Evolutionary conservation across 2,329 filamentous ascomycete species (phyloP).

Genomic region (Rhexocercosporidium sp.): DNA sequence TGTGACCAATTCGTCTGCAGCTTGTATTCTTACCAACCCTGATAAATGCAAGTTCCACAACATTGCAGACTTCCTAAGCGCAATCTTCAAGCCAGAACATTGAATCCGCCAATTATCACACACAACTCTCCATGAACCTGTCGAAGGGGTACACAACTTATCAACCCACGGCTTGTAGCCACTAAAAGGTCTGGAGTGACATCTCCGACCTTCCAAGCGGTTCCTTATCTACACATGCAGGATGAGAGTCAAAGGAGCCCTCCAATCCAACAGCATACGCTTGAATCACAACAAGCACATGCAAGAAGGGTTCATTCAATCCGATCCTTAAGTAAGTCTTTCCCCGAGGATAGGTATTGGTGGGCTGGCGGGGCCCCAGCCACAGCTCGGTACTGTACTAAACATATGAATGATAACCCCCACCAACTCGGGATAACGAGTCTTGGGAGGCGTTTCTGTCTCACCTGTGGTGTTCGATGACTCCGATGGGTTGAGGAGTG

Average conservation of each 20-base stretch:
- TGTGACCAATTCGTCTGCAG: too few species aligned
- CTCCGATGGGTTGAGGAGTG: too few species aligned
- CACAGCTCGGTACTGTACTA: background rate
- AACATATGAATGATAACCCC: background rate
- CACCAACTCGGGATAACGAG: background rate
- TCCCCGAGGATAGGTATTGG: background rate
- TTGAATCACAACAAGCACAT: background rate
- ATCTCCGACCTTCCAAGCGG: background rate
- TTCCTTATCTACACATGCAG: background rate
- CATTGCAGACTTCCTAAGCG: too few species aligned
- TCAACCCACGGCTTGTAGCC: background rate
- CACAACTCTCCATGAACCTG: too few species aligned
- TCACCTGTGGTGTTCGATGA: background rate
- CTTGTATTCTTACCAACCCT: too few species aligned
- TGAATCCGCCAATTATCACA: too few species aligned
- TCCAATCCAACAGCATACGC: background rate
- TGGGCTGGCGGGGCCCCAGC: background rate
- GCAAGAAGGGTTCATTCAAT: slow-evolving; percentile 3
- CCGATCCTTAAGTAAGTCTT: too few species aligned
- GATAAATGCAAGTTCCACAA: too few species aligned
- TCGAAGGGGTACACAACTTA: too few species aligned
- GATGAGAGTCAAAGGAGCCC: background rate
- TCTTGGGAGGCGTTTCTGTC: slow-evolving; percentile 1
- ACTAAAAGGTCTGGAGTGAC: background rate
- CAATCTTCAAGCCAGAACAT: too few species aligned